These are phyloP conservation scores for Candida orba DNA, from an alignment of 805 yeast genomes.

Conservation along the genomic window DNA sequence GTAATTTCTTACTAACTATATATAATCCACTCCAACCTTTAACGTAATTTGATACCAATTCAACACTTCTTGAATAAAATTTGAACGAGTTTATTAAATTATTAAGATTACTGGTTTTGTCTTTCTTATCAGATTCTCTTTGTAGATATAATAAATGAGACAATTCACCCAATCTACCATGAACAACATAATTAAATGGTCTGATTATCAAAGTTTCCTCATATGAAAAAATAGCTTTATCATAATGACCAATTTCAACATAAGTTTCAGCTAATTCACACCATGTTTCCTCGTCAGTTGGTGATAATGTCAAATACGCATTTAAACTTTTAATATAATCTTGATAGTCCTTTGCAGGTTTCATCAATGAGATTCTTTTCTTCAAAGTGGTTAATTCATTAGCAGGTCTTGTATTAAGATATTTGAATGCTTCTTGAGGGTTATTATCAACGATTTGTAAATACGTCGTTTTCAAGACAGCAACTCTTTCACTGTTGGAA, in stretches of 20 bases:
- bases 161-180: slow-evolving; percentile 59
- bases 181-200: slow-evolving; percentile 65
- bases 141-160: slow-evolving; percentile 15
- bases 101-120: background rate
- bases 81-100: slow-evolving; percentile 24
- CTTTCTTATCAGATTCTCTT: background rate
- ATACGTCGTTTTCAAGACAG: slow-evolving; percentile 46
- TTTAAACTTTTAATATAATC: slow-evolving; percentile 50
- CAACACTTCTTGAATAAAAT: slow-evolving; percentile 64
- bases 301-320: slow-evolving; percentile 52
- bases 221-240: slow-evolving; percentile 56
- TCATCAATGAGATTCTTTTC: slow-evolving; percentile 19
- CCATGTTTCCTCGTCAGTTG: slow-evolving; percentile 76
- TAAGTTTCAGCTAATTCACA: slow-evolving; percentile 69
- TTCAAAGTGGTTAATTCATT: slow-evolving; percentile 19
- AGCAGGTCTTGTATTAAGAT: slow-evolving; percentile 24
- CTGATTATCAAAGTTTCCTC: slow-evolving; percentile 63
- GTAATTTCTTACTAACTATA: slow-evolving; percentile 28
- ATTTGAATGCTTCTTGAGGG: slow-evolving; percentile 28
- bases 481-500: slow-evolving; percentile 46
- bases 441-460: slow-evolving; percentile 45
- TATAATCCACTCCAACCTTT: slow-evolving; percentile 73
- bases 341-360: slow-evolving; percentile 5
- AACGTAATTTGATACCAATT: slow-evolving; percentile 59
- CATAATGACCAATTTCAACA: slow-evolving; percentile 49